Conservation (phyloP, 192 early-diverging fungal genomes). For the Mortierella hygrophila region DNA sequence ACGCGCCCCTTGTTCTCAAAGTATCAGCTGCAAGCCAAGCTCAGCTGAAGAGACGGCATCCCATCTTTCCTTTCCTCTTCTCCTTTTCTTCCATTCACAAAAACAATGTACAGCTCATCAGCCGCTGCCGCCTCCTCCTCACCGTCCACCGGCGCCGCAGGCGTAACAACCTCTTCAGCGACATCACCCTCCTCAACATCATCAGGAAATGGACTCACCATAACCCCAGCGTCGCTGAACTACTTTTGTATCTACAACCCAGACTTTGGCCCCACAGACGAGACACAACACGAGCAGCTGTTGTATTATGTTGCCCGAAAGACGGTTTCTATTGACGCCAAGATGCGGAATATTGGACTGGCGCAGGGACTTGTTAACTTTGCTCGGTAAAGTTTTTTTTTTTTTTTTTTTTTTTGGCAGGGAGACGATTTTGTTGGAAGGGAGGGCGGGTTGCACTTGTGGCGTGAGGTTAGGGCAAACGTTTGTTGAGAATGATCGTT, state of each 20-base stretch:
- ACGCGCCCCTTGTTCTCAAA: neutral
- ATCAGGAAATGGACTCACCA: constrained; percentile 21
- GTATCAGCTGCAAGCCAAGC: neutral
- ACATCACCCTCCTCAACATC: constrained; percentile 11
- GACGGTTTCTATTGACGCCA: constrained; percentile 78
- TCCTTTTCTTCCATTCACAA: neutral
- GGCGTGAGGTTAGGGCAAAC: neutral
- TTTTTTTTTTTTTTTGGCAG: too few species aligned
- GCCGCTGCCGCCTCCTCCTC: constrained; percentile 12
- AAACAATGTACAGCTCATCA: constrained; percentile 39
- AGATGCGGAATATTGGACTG: constrained; percentile 81
- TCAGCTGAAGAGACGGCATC: neutral
- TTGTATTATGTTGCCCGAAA: constrained; percentile 78
- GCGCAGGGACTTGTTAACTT: constrained; percentile 81
- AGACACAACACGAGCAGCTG: constrained; percentile 81
- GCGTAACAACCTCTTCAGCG: constrained; percentile 6
- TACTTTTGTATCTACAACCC: constrained; percentile 86
- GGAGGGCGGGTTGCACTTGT: neutral
- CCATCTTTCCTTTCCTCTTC: neutral
- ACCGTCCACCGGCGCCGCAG: neutral
- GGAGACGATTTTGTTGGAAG: neutral
- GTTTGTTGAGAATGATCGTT: neutral
- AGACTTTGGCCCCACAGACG: constrained; percentile 71
- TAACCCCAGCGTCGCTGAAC: constrained; percentile 64
- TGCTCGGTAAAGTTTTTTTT: constrained; percentile 60